Percentiles rank a stretch among this genome's conserved stretches.
phyloP scores from a whole-genome alignment of 768 basidiomycete species.

The Agrocybe praecox region DNA sequence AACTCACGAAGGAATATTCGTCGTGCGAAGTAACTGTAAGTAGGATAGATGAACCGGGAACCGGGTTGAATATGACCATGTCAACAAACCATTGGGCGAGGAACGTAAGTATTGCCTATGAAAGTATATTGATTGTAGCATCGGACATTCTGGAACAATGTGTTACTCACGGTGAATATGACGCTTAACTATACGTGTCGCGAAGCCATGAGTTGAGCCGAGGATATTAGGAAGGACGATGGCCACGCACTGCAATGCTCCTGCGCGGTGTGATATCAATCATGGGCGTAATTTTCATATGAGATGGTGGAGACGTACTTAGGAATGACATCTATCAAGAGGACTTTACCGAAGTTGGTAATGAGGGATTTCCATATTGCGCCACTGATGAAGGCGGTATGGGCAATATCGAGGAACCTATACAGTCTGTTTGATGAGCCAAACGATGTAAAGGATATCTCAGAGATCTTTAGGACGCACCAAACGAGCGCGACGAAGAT shows the following conservation, averaged over 20 bases:
- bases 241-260: conserved; percentile 11
- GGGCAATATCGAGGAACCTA: conserved; percentile 35
- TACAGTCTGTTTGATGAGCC: background rate
- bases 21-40: conserved; percentile 33
- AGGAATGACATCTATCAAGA: conserved; percentile 28
- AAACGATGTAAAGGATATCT: background rate
- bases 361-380: conserved; percentile 39
- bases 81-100: conserved; percentile 22
- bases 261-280: background rate
- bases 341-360: conserved; percentile 22
- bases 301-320: conserved; percentile 26
- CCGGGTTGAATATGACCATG: background rate
- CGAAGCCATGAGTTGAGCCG: background rate
- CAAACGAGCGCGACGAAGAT: conserved; percentile 26
- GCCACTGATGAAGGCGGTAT: conserved; percentile 33
- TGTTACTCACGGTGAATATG: conserved; percentile 18
- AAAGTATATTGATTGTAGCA: background rate
- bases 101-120: conserved; percentile 23
- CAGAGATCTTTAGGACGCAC: too few species aligned
- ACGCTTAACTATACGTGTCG: conserved; percentile 18
- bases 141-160: background rate
- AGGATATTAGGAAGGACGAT: background rate
- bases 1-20: conserved; percentile 37
- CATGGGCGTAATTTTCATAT: too few species aligned
- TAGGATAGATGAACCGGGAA: background rate